Percentiles rank a stretch among this genome's conserved stretches.
phyloP scores from a whole-genome alignment of 2,329 filamentous ascomycete genomes.

The Mycosphaerella sp. region DNA sequence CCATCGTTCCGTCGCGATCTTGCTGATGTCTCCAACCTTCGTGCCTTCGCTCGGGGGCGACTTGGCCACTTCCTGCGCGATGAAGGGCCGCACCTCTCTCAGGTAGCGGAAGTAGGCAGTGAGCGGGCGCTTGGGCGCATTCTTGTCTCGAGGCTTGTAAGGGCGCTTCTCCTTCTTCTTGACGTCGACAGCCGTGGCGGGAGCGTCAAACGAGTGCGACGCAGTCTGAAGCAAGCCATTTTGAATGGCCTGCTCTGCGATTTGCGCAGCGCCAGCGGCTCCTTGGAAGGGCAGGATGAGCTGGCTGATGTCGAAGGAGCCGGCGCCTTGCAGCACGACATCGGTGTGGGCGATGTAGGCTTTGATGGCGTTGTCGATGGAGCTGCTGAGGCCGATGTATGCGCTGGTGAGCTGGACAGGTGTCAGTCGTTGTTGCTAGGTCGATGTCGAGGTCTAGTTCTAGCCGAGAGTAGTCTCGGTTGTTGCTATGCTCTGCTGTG shows the following conservation, averaged over 20 bases:
- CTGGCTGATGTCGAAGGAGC: slow-evolving; percentile 30
- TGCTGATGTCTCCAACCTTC: slow-evolving; percentile 79
- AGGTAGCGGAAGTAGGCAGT: slow-evolving; percentile 96
- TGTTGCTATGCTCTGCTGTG: not conserved
- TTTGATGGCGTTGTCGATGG: slow-evolving; percentile 71
- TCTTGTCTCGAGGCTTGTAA: slow-evolving; percentile 64
- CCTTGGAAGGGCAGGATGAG: slow-evolving; percentile 28
- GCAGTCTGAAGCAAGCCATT: slow-evolving; percentile 14
- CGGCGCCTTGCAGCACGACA: slow-evolving; percentile 59
- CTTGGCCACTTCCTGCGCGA: slow-evolving; percentile 59
- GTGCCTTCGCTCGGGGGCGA: slow-evolving; percentile 52
- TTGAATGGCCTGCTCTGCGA: slow-evolving; percentile 17
- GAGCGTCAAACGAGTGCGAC: not conserved
- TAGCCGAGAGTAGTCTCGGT: too few species aligned
- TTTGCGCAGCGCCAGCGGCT: slow-evolving; percentile 24
- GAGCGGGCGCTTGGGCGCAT: slow-evolving; percentile 87
- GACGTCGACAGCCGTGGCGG: slow-evolving; percentile 17
- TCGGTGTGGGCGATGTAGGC: slow-evolving; percentile 88
- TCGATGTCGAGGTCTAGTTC: too few species aligned
- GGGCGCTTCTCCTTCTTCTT: slow-evolving; percentile 32
- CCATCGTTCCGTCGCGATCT: slow-evolving; percentile 84
- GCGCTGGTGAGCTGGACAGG: slow-evolving; percentile 62
- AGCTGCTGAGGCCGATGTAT: slow-evolving; percentile 70
- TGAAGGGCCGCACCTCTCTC: slow-evolving; percentile 76
- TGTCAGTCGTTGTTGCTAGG: not conserved